These are phyloP conservation scores for Dryas octopetala DNA, from an alignment of 306 rosid species.

Conservation along the genomic window DNA sequence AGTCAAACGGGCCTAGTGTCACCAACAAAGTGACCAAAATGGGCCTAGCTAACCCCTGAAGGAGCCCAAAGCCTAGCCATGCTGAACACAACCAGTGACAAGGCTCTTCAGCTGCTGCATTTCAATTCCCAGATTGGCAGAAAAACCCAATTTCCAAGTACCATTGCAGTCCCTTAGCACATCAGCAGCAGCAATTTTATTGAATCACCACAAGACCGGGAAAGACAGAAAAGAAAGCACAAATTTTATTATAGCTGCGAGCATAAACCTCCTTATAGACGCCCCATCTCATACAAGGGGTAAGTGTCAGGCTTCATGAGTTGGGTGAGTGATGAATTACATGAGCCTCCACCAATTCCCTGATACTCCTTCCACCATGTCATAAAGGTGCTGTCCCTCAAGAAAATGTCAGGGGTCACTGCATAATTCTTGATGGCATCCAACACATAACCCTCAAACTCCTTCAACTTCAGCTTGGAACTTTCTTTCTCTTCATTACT, in stretches of 20 bases:
- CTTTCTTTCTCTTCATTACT: conserved; percentile 12
- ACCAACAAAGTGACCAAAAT: not conserved
- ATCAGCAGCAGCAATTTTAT: too few species aligned
- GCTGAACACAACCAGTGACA: too few species aligned
- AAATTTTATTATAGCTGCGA: too few species aligned
- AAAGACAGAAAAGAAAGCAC: too few species aligned
- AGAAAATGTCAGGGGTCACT: conserved; percentile 70
- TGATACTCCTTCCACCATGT: conserved; percentile 55
- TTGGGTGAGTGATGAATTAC: conserved; percentile 18
- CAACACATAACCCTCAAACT: conserved; percentile 51
- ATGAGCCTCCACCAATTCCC: conserved; percentile 10
- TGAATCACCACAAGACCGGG: not conserved
- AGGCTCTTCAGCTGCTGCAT: too few species aligned
- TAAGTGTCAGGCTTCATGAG: conserved; percentile 37
- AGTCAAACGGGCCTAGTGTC: not conserved
- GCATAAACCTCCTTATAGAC: not conserved
- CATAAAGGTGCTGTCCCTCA: conserved; percentile 55
- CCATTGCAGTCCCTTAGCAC: too few species aligned
- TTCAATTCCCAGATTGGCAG: too few species aligned
- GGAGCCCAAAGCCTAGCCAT: too few species aligned
- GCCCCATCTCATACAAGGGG: conserved; percentile 32
- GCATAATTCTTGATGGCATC: conserved; percentile 32
- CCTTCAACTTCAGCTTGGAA: conserved; percentile 11
- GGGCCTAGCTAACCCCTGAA: too few species aligned
- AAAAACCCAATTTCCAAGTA: too few species aligned